Evolutionary conservation across 495 filamentous ascomycete species (phyloP), one percentile per base, ranked within the genome.

Genomic region (Lasiosphaeria hispida): DNA sequence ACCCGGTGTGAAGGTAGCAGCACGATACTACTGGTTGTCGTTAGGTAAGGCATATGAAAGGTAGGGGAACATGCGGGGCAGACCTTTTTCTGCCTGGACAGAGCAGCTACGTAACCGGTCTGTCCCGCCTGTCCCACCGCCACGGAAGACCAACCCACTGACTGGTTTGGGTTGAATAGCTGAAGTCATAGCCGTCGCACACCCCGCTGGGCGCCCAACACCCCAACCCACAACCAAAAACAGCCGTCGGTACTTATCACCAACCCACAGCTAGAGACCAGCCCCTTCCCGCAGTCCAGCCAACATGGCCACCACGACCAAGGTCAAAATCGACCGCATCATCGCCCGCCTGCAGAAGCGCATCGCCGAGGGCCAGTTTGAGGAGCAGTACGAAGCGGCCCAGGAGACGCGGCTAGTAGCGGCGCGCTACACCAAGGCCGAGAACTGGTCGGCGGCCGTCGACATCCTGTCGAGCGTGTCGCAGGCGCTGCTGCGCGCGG

Each of bases 391-490:
- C 76, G 94, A 98, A 81, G 94, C 94, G 52, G 91, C 96, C 72
- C 94, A 98, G 72, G 95, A 98, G 77, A 87, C 96, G 56, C 89
- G 94, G 37, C 90, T 96, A 34, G 91, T 97, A 62, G 90, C 92
- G 36, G 88, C 89, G 47, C 91, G 94, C 33, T 96, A 99, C 71
- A 82, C 90, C 64, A 97, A 97, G 72, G 78, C 85, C 23, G 75
- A 79, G 40, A 91, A 94, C 81, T 96, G 86, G 77, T 72, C 80
- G 68, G 85, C 90, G 4, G 95, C 94, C 14, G 84, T 92, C 68
- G 89, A 96, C 57, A 86, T 97, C 61, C 77, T 99, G 54, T 87
- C 84, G 69, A 86, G 84, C 55, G 94, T 95, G 61, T 90, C 94
- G 2, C 83, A 87, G 59, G 85, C 90, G 30, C 81, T 99, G 23